A percentile compares a stretch with the other conserved stretches of the same genome.
phyloP scores from a whole-genome alignment of 148 eudicot genomes.

The Silene uniflora region DNA sequence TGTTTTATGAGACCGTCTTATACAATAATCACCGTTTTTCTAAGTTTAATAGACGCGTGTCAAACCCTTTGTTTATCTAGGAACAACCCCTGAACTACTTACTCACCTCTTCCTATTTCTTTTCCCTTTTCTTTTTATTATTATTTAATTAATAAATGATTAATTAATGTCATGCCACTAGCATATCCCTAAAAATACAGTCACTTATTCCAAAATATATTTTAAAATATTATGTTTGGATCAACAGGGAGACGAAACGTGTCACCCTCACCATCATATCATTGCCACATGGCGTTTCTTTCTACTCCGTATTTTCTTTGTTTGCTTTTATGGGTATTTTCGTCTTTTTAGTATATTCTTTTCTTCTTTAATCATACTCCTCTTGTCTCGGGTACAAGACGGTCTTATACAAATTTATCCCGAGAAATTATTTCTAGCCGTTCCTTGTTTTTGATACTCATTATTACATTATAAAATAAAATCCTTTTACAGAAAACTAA shows the following conservation, averaged over 20 bases:
- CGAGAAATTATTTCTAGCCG: no score
- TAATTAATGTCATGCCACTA: not conserved
- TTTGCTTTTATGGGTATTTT: constrained; percentile 19
- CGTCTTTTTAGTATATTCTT: constrained; percentile 11
- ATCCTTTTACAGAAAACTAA: no score
- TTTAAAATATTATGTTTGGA: not conserved
- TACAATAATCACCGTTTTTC: no score
- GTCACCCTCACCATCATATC: constrained; percentile 13
- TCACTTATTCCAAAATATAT: not conserved
- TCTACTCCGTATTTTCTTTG: constrained; percentile 7
- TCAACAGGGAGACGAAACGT: constrained; percentile 21
- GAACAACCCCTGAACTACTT: constrained; percentile 2
- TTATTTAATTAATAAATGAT: no score
- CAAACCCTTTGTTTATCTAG: not conserved
- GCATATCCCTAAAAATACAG: not conserved
- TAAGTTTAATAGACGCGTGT: constrained; percentile 14
- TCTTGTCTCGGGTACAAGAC: no score
- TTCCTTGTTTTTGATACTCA: no score
- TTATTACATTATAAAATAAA: no score
- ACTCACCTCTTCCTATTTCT: not conserved
- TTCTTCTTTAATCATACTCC: not conserved
- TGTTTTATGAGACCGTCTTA: no score
- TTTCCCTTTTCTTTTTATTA: not conserved
- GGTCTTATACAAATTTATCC: no score
- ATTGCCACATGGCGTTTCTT: constrained; percentile 17